A percentile compares a stretch with the other conserved stretches of the same genome.
phyloP scores from a whole-genome alignment of 306 rosid species.

The Begonia loranthoides region DNA sequence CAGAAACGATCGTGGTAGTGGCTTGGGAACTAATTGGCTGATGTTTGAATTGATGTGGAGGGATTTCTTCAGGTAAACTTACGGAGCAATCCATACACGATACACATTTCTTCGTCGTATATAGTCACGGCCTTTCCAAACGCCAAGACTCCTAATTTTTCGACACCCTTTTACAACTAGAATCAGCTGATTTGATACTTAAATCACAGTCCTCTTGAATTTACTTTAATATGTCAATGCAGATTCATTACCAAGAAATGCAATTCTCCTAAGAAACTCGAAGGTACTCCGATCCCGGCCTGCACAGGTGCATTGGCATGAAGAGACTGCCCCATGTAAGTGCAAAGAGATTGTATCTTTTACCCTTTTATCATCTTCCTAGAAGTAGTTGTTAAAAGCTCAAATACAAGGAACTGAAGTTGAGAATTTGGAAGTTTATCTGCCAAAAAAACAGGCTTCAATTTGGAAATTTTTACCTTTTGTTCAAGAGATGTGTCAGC shows the following conservation, averaged over 20 bases:
- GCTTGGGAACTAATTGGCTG: conserved; percentile 73
- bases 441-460: conserved; percentile 25
- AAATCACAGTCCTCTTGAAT: not conserved
- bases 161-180: not conserved
- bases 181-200: not conserved
- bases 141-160: not conserved
- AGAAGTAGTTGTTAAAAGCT: conserved; percentile 5
- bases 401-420: not conserved
- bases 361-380: conserved; percentile 4
- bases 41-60: conserved; percentile 89
- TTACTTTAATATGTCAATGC: conserved; percentile 10
- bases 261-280: conserved; percentile 55
- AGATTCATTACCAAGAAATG: conserved; percentile 85
- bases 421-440: conserved; percentile 6
- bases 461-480: conserved; percentile 14
- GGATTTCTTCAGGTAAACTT: conserved; percentile 92
- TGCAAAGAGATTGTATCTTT: conserved; percentile 18
- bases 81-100: not conserved
- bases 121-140: not conserved
- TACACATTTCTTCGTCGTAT: too few relatives aligned
- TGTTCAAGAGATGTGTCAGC: not conserved
- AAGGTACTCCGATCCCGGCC: conserved; percentile 54
- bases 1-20: conserved; percentile 39
- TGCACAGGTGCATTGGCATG: conserved; percentile 72
- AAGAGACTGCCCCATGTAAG: not conserved